Evolutionary conservation across 129 eudicot genomes (phyloP).

Genomic region (Lactuca saligna): DNA sequence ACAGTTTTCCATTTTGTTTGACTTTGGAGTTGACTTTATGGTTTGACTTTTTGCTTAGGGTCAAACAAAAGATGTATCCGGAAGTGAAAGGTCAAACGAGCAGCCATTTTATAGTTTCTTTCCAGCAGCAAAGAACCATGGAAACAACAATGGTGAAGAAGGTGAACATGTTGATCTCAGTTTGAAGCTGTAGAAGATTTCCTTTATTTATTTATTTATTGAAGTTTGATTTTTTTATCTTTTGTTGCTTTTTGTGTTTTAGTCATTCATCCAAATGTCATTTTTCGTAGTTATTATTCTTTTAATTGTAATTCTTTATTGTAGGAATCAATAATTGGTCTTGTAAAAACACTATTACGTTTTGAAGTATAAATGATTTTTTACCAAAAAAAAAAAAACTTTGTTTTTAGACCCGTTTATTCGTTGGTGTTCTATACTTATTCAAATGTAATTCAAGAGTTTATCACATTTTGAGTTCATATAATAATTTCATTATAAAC

Average conservation of each 20-base stretch:
- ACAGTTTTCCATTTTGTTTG: not conserved
- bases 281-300: not conserved
- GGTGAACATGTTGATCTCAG: constrained; percentile 69
- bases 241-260: constrained; percentile 7
- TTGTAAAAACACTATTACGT: not conserved
- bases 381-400: no score
- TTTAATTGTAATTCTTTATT: not conserved
- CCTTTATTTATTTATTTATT: not conserved
- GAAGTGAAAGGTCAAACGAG: constrained; percentile 35
- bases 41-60: constrained; percentile 41
- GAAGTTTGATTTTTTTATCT: not conserved
- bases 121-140: constrained; percentile 43
- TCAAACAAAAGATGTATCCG: constrained; percentile 23
- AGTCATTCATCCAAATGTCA: not conserved
- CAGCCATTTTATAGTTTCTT: constrained; percentile 53
- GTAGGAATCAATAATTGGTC: not conserved
- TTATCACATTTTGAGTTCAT: no score
- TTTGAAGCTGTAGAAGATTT: constrained; percentile 49
- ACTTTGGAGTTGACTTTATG: not conserved
- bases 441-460: no score
- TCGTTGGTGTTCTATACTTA: no score
- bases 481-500: no score
- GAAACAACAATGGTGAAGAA: constrained; percentile 33
- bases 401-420: no score
- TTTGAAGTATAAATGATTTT: not conserved